Percentiles rank a stretch among this genome's conserved stretches.
These are phyloP conservation scores for Trichoderma asperellum DNA, from an alignment of 2,329 filamentous ascomycete genomes.

Conservation along the genomic window DNA sequence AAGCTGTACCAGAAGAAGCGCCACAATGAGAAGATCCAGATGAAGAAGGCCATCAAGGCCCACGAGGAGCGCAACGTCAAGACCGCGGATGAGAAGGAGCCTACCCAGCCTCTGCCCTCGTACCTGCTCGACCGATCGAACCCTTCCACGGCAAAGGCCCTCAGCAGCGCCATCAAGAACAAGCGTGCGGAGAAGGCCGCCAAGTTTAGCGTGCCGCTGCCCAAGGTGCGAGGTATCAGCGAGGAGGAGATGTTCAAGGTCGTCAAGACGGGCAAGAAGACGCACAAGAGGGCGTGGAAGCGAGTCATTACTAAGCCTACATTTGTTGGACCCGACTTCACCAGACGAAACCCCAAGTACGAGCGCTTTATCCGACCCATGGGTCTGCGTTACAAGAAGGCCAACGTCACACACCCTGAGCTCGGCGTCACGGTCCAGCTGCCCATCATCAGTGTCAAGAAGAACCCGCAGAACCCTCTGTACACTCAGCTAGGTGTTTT, in stretches of 20 bases:
- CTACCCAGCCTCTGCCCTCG: slow-evolving; percentile 80
- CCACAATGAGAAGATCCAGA: slow-evolving; percentile 97
- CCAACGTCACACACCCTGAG: slow-evolving; percentile 70
- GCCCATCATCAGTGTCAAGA: slow-evolving; percentile 70
- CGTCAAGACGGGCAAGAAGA: slow-evolving; percentile 95
- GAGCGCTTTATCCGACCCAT: slow-evolving; percentile 60
- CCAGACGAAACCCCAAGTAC: slow-evolving; percentile 80
- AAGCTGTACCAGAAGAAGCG: slow-evolving; percentile 94
- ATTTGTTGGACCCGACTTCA: slow-evolving; percentile 92
- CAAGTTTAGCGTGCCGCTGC: slow-evolving; percentile 87
- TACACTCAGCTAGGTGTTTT: slow-evolving; percentile 92
- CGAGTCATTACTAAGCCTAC: slow-evolving; percentile 63
- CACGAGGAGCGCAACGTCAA: slow-evolving; percentile 98
- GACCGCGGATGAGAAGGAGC: slow-evolving; percentile 77
- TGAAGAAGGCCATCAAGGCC: slow-evolving; percentile 91
- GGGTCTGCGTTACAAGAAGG: slow-evolving; percentile 57
- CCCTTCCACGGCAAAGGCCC: slow-evolving; percentile 65
- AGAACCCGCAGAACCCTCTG: slow-evolving; percentile 78
- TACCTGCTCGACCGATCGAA: slow-evolving; percentile 88
- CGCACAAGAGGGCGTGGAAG: slow-evolving; percentile 80
- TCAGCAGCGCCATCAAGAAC: slow-evolving; percentile 89
- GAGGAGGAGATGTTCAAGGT: slow-evolving; percentile 99
- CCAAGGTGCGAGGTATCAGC: slow-evolving; percentile 86
- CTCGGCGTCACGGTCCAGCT: slow-evolving; percentile 86
- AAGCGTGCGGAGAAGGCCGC: slow-evolving; percentile 93